Conservation (phyloP, 495 filamentous ascomycete species). For the Hypoxylon crocopeplum region DNA sequence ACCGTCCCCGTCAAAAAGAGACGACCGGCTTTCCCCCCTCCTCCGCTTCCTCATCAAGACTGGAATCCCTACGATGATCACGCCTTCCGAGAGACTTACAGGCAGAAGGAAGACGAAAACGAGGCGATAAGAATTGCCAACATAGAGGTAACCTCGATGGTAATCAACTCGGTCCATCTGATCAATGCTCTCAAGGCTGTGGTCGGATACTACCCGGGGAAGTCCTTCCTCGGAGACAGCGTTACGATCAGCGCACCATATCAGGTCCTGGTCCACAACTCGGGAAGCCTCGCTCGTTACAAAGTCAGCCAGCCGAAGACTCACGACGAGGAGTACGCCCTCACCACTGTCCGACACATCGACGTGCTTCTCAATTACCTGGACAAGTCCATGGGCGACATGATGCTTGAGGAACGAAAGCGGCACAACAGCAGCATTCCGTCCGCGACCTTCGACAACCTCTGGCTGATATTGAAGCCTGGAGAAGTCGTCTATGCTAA, state of each 20-base stretch:
- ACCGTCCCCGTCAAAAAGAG: slow-evolving; percentile 4
- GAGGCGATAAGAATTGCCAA: slow-evolving; percentile 24
- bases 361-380: slow-evolving; percentile 49
- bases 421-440: slow-evolving; percentile 34
- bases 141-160: slow-evolving; percentile 41
- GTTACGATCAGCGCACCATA: slow-evolving; percentile 45
- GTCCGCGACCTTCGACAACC: slow-evolving; percentile 44
- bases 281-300: slow-evolving; percentile 41
- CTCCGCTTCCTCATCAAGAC: neutral
- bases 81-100: neutral
- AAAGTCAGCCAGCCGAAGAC: slow-evolving; percentile 40
- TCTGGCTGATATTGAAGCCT: slow-evolving; percentile 48
- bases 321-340: slow-evolving; percentile 42
- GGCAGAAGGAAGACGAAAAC: slow-evolving; percentile 6
- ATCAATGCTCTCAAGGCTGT: slow-evolving; percentile 49
- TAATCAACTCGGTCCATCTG: slow-evolving; percentile 48
- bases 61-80: slow-evolving; percentile 2
- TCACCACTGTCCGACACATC: slow-evolving; percentile 45
- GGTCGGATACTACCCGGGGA: slow-evolving; percentile 45
- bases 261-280: slow-evolving; percentile 45
- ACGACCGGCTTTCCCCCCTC: neutral
- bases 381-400: slow-evolving; percentile 28
- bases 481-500: slow-evolving; percentile 46
- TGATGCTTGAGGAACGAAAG: slow-evolving; percentile 40
- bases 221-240: slow-evolving; percentile 33